phyloP scores from a whole-genome alignment of 2,329 filamentous ascomycete genomes.

The Lasiodiplodia theobromae region DNA sequence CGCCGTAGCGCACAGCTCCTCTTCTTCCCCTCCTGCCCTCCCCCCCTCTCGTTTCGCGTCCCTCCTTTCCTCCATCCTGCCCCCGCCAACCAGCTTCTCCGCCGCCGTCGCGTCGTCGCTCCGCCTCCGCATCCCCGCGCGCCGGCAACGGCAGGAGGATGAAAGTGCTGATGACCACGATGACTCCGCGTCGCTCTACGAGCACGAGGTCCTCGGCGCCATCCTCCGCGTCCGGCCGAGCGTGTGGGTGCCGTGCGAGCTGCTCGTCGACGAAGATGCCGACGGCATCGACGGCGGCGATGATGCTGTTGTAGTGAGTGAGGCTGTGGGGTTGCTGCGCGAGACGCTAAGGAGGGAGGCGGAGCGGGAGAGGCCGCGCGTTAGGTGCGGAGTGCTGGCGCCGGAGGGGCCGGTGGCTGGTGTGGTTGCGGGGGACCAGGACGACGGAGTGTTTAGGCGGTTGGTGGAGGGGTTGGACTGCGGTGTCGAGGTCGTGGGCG shows the following conservation, averaged over 20 bases:
- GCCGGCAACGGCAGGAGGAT: background rate
- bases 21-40: background rate
- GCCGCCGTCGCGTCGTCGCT: background rate
- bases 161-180: background rate
- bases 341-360: constrained; percentile 1
- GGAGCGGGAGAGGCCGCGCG: background rate
- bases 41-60: background rate
- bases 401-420: background rate
- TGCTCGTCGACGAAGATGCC: background rate
- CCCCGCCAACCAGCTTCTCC: background rate
- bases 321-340: background rate
- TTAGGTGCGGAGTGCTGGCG: constrained; percentile 12
- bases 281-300: background rate
- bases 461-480: background rate
- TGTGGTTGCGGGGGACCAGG: background rate
- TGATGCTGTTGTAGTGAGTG: background rate
- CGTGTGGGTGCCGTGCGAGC: constrained; percentile 18
- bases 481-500: background rate
- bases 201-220: constrained; percentile 10
- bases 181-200: background rate
- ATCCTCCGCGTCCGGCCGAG: constrained; percentile 6
- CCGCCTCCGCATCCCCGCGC: background rate
- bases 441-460: background rate
- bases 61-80: background rate
- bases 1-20: background rate